Percentiles rank a stretch among this genome's conserved stretches.
Evolutionary conservation across 768 basidiomycete species (phyloP).

Genomic region (Panaeolus cyanescens): DNA sequence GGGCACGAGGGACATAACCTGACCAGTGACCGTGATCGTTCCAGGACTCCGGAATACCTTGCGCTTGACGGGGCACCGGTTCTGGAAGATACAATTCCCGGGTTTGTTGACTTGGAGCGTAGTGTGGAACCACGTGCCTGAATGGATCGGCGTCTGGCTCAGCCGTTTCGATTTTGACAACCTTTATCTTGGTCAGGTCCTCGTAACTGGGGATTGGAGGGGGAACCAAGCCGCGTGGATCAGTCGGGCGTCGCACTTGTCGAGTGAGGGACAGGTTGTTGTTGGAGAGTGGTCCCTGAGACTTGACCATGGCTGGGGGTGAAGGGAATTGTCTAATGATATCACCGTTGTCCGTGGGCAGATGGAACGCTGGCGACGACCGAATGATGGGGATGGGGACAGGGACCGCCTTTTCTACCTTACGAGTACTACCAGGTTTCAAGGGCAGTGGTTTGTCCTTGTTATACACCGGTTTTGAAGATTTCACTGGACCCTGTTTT

Average conservation of each 20-base stretch:
- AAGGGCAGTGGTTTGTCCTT: neutral
- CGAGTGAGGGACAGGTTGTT: neutral
- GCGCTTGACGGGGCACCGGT: neutral
- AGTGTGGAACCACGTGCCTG: neutral
- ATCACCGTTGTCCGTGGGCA: neutral
- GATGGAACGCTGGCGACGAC: neutral
- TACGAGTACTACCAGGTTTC: neutral
- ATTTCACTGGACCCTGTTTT: neutral
- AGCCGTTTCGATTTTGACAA: neutral
- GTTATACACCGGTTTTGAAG: neutral
- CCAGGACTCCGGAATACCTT: neutral
- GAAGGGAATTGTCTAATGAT: conserved; percentile 5
- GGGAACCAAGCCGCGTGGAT: neutral
- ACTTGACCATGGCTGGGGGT: neutral
- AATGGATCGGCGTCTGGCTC: neutral
- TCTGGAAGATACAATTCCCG: neutral
- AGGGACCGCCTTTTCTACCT: neutral
- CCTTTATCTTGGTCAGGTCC: neutral
- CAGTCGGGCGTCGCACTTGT: neutral
- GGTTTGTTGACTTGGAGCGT: neutral
- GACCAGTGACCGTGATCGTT: neutral
- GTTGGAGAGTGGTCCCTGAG: neutral
- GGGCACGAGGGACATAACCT: neutral
- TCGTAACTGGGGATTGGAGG: neutral
- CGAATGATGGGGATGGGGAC: neutral